Evolutionary conservation across 2,329 filamentous ascomycete species (phyloP), one percentile per base, ranked within the genome.

Genomic region (Calonectria pteridis): DNA sequence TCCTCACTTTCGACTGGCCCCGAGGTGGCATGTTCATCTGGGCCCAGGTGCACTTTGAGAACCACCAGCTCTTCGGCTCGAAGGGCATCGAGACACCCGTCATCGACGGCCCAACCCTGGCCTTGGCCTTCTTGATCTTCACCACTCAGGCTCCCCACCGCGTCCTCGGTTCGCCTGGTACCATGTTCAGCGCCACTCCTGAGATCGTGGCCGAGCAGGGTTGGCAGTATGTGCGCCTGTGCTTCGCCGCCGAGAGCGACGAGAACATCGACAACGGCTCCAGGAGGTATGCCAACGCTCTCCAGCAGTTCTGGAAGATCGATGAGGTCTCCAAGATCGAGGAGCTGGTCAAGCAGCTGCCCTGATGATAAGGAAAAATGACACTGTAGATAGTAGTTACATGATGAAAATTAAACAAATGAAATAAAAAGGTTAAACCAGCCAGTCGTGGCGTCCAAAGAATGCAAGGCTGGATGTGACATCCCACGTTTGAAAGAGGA

Each of bases 11-110:
- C 81, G 85, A 90, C 77, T 95, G 94, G 89, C 95, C 96, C 1
- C 91, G 94, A 33, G 96, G 93, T 43, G 96, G 96, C 81, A 98
- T 98, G 95, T 98, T 98, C 83, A 85, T 97, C 70, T 98, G 96
- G 96, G 80, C 98, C 4, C 89, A 91, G 70, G 85, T 97, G 74
- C 89, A 92, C 81, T 93, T 95, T 78, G 90, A 93, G 69, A 87
- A 88, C 2, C 95, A 98, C 81, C 94, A 95, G 16, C 88, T 98
- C 18, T 92, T 87, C 82, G 80, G 83, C 67, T 82, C 83, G 3
- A 76, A 79, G 53, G 82, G 84, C 31, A 75, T 79, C 29, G 69
- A 63, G 14, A 50, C 83, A 2, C 82, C 84, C 23, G 83, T 90
- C 46, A 85, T 94, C 26, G 85, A 89, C 64, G 88, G 89, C 0